These are phyloP conservation scores for Tillandsia fasciculata DNA, from an alignment of 176 grass and related monocot genomes.

Conservation along the genomic window DNA sequence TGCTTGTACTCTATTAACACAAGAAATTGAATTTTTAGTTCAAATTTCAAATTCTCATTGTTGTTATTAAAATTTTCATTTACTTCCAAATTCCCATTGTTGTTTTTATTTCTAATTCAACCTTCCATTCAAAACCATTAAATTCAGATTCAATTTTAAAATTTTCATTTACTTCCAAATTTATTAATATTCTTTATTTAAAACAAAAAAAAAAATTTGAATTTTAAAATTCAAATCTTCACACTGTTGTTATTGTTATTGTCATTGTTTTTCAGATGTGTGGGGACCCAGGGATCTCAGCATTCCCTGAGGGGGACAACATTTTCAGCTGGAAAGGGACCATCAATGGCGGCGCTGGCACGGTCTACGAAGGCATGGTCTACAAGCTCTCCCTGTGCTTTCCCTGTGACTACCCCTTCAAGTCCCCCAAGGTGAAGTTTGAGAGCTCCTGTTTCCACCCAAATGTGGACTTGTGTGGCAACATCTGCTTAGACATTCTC, in stretches of 20 bases:
- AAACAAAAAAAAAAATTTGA: too few species aligned
- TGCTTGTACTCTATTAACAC: too few species aligned
- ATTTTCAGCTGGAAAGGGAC: constrained; percentile 83
- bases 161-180: too few species aligned
- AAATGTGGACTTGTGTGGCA: constrained; percentile 75
- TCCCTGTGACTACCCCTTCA: constrained; percentile 79
- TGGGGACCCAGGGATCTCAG: constrained; percentile 80
- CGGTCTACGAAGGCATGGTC: constrained; percentile 57
- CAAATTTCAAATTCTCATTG: too few species aligned
- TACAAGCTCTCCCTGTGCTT: constrained; percentile 74
- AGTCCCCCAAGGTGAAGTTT: constrained; percentile 85
- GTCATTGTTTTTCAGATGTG: constrained; percentile 35
- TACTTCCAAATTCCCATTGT: too few species aligned
- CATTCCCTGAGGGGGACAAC: constrained; percentile 83
- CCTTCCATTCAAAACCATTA: too few species aligned
- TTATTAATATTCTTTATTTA: too few species aligned
- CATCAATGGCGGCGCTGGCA: constrained; percentile 51
- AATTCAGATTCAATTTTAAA: too few species aligned
- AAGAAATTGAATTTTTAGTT: too few species aligned
- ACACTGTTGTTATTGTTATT: not conserved
- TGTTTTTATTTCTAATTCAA: too few species aligned
- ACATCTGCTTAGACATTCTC: constrained; percentile 95
- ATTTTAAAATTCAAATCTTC: not conserved
- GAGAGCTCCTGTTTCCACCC: constrained; percentile 81
- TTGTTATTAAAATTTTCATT: too few species aligned